phyloP scores from a whole-genome alignment of 164 flowering plant species.

The Kingdonia uniflora region DNA sequence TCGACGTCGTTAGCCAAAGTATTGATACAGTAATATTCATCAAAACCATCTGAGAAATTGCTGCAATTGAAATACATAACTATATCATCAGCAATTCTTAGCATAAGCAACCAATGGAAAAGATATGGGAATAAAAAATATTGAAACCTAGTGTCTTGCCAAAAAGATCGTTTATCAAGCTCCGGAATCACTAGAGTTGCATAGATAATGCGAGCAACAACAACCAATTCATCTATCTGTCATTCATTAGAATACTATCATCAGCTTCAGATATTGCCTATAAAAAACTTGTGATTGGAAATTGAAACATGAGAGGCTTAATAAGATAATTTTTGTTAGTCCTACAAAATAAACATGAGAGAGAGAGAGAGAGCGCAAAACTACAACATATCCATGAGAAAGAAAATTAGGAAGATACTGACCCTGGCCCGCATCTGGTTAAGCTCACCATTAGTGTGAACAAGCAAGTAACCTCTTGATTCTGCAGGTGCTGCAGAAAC shows the following conservation, averaged over 20 bases:
- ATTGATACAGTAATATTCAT: slow-evolving; percentile 69
- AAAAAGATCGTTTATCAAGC: slow-evolving; percentile 86
- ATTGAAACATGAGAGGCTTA: not conserved
- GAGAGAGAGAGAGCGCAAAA: slow-evolving; percentile 6
- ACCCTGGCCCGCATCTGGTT: slow-evolving; percentile 99
- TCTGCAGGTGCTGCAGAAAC: slow-evolving; percentile 48
- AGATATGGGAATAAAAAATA: not conserved
- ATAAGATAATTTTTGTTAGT: not conserved
- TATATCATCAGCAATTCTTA: too few species aligned
- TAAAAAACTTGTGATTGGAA: too few species aligned
- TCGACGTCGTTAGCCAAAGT: slow-evolving; percentile 65
- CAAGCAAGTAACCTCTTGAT: slow-evolving; percentile 75
- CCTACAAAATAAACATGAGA: not conserved
- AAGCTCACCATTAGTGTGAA: slow-evolving; percentile 92
- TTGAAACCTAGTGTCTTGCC: slow-evolving; percentile 88
- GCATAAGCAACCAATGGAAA: not conserved
- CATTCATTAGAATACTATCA: slow-evolving; percentile 5
- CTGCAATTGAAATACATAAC: slow-evolving; percentile 34
- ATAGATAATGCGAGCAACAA: slow-evolving; percentile 84
- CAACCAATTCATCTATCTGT: slow-evolving; percentile 98
- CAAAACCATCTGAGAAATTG: slow-evolving; percentile 93
- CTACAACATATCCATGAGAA: too few species aligned
- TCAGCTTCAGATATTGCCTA: not conserved
- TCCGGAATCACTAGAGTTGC: slow-evolving; percentile 95
- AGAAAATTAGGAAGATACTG: slow-evolving; percentile 21